These are phyloP conservation scores for Picea abies DNA, from an alignment of 83 land plant species.

Conservation along the genomic window DNA sequence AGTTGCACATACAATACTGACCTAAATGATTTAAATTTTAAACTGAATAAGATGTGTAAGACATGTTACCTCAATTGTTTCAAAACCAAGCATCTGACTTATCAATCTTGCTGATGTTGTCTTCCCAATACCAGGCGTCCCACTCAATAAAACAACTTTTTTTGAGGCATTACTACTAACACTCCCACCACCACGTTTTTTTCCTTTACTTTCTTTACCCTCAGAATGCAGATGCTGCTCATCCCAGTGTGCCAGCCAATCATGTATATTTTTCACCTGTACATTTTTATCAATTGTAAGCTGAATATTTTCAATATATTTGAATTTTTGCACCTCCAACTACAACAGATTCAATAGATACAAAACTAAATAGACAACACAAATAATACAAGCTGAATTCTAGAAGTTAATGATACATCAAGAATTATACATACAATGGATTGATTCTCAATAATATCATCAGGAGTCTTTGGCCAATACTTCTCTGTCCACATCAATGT, in stretches of 20 bases:
- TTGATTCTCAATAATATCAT: constrained; percentile 92
- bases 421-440: constrained; percentile 52
- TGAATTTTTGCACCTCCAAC: neutral
- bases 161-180: constrained; percentile 36
- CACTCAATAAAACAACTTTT: constrained; percentile 89
- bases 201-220: constrained; percentile 55
- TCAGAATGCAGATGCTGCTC: constrained; percentile 54
- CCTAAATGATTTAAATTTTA: no score
- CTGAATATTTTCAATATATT: neutral
- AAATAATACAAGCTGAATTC: neutral
- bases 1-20: neutral
- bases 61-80: constrained; percentile 74
- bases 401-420: neutral
- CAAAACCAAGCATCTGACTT: constrained; percentile 84
- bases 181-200: constrained; percentile 61
- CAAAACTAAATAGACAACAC: neutral
- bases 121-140: constrained; percentile 97
- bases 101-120: constrained; percentile 94
- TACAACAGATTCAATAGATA: neutral
- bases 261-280: constrained; percentile 91
- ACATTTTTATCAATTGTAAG: neutral
- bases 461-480: constrained; percentile 73
- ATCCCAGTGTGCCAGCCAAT: constrained; percentile 88
- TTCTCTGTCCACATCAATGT: constrained; percentile 84
- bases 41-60: neutral